phyloP scores from a whole-genome alignment of 2,329 filamentous ascomycete species.

The Scorias spongiosa region DNA sequence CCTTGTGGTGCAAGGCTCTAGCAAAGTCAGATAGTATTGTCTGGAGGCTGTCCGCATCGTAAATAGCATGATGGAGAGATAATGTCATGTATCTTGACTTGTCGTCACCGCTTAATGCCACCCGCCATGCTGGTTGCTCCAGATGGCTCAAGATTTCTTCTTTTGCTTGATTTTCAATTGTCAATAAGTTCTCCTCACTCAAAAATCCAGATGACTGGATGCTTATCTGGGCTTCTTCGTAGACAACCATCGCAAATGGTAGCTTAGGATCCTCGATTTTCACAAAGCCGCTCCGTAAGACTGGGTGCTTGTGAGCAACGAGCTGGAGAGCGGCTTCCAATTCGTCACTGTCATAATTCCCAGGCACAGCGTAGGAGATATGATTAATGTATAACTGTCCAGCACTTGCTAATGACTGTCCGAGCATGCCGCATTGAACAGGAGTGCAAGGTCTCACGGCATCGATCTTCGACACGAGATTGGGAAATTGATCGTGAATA shows the following conservation, averaged over 20 bases:
- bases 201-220: conserved; percentile 2
- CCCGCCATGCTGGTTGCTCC: conserved; percentile 47
- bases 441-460: conserved; percentile 62
- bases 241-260: conserved; percentile 63
- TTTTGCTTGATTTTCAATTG: conserved; percentile 1
- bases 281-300: conserved; percentile 63
- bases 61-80: conserved; percentile 65
- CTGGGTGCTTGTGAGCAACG: conserved; percentile 43
- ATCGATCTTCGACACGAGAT: conserved; percentile 31
- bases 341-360: conserved; percentile 21
- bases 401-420: conserved; percentile 52
- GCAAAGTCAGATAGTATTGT: conserved; percentile 47
- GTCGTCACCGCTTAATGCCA: conserved; percentile 31
- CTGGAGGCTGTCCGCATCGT: conserved; percentile 64
- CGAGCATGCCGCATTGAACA: conserved; percentile 65
- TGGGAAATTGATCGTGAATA: conserved; percentile 18
- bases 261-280: conserved; percentile 42
- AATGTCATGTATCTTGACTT: conserved; percentile 26
- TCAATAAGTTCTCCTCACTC: conserved; percentile 17
- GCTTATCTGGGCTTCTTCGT: conserved; percentile 16
- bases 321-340: conserved; percentile 45
- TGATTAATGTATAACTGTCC: conserved; percentile 65
- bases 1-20: conserved; percentile 20
- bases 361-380: conserved; percentile 38
- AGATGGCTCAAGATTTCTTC: conserved; percentile 28